These are phyloP conservation scores for Silene noctiflora DNA, from an alignment of 179 eudicot species.

Conservation along the genomic window DNA sequence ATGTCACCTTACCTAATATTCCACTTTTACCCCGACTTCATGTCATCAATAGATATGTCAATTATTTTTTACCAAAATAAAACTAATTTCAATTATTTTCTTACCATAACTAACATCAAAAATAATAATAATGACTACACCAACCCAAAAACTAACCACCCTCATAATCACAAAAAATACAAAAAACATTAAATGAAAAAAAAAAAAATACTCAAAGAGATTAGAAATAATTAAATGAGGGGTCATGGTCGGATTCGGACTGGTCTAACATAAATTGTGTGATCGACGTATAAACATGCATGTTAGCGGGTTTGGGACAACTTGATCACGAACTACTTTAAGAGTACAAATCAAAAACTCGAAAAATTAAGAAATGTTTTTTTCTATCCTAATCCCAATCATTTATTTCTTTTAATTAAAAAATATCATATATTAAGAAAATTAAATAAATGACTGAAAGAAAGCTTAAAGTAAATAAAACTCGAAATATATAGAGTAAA, in stretches of 20 bases:
- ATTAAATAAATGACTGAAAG: too few species aligned
- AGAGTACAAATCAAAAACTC: too few species aligned
- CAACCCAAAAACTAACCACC: not conserved
- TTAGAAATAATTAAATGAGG: not conserved
- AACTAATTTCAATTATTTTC: too few species aligned
- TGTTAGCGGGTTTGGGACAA: conserved; percentile 13
- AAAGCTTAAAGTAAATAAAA: too few species aligned
- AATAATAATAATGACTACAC: not conserved
- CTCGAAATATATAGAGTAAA: not conserved
- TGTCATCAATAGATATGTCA: not conserved
- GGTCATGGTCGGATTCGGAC: not conserved
- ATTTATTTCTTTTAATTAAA: too few species aligned
- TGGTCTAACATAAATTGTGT: not conserved
- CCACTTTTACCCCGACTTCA: not conserved
- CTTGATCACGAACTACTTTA: too few species aligned
- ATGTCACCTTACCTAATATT: not conserved
- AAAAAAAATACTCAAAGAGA: too few species aligned
- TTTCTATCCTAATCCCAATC: too few species aligned
- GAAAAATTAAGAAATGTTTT: too few species aligned
- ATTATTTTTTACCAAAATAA: not conserved
- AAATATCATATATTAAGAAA: too few species aligned
- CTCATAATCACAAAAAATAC: not conserved
- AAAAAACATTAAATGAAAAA: not conserved
- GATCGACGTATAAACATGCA: not conserved
- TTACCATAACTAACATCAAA: too few species aligned